A percentile compares a stretch with the other conserved stretches of the same genome.
phyloP scores from a whole-genome alignment of 257 asterid genomes.

The Solanum tacnaense region DNA sequence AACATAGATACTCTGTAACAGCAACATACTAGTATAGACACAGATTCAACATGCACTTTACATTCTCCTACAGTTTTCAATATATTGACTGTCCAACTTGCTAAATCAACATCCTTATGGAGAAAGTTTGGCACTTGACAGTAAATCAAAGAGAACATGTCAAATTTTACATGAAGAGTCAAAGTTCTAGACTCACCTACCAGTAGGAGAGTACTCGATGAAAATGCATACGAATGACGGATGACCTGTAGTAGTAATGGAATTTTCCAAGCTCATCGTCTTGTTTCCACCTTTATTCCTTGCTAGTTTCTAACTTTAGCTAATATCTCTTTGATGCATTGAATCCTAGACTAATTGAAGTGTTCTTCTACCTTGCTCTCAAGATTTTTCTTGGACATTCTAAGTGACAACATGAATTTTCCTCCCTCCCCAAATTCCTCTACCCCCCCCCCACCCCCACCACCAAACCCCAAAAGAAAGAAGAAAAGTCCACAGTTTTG shows the following conservation, averaged over 20 bases:
- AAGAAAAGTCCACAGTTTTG: neutral
- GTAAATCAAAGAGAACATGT: neutral
- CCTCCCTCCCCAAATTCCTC: neutral
- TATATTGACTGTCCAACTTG: neutral
- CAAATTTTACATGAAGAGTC: neutral
- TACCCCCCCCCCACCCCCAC: neutral
- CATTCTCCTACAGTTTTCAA: neutral
- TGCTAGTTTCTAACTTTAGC: neutral
- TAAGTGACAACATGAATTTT: neutral
- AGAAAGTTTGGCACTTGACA: neutral
- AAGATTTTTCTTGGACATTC: neutral
- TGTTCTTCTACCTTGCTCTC: neutral
- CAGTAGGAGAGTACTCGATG: neutral
- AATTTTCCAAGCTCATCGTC: neutral
- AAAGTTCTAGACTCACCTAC: neutral
- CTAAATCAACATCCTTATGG: neutral
- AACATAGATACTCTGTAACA: neutral
- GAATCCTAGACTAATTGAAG: neutral
- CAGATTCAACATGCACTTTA: neutral
- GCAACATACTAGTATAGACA: neutral
- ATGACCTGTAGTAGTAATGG: neutral
- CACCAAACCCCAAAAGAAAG: neutral
- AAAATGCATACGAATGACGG: neutral
- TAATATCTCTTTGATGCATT: neutral
- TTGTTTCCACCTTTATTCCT: neutral